phyloP scores from a whole-genome alignment of 148 eudicot genomes.

The Rheum nobile region DNA sequence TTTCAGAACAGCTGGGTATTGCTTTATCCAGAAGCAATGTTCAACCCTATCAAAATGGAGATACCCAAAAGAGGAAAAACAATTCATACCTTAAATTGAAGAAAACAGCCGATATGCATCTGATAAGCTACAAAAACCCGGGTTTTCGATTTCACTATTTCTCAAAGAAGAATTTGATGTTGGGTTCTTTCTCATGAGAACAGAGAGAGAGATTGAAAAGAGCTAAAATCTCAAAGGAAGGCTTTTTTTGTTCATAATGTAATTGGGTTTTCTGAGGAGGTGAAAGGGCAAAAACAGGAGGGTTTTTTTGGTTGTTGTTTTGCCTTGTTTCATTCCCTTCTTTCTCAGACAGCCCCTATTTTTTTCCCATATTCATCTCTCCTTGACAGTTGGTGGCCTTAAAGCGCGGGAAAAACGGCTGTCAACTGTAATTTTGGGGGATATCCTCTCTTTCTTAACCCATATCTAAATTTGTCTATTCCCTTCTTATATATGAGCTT shows the following conservation, averaged over 20 bases:
- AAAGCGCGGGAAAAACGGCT: constrained; percentile 1
- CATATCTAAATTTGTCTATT: too few species aligned
- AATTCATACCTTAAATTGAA: background rate
- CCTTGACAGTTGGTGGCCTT: constrained; percentile 3
- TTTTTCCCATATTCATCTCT: background rate
- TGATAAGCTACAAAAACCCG: background rate
- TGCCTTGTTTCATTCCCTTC: background rate
- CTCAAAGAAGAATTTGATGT: background rate
- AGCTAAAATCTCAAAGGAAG: background rate
- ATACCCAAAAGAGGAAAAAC: background rate
- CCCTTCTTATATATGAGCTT: too few species aligned
- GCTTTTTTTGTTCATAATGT: background rate
- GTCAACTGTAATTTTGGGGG: background rate
- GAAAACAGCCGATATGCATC: background rate
- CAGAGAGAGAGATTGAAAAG: background rate
- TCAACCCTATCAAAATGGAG: background rate
- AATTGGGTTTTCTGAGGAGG: background rate
- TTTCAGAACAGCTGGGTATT: background rate
- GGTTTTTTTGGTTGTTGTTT: background rate
- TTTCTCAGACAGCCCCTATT: background rate
- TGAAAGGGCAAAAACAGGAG: background rate
- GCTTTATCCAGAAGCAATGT: background rate
- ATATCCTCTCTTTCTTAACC: too few species aligned
- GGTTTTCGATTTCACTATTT: background rate
- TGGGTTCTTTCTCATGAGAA: background rate